Evolutionary conservation across 2,329 filamentous ascomycete species (phyloP).

Genomic region (Aspergillus hiratsukae): DNA sequence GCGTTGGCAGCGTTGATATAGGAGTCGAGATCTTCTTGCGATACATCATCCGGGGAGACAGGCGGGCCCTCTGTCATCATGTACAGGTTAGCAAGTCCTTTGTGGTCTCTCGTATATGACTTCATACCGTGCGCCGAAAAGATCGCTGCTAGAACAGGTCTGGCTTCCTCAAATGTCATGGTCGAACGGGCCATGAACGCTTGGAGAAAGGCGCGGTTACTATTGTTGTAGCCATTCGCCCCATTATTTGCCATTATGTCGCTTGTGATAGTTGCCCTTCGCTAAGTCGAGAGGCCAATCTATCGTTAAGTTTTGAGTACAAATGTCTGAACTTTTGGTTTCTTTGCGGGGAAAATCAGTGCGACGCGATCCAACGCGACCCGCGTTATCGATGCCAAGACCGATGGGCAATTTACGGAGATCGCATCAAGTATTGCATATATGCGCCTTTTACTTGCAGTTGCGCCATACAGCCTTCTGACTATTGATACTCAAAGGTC

Average conservation of each 20-base stretch:
- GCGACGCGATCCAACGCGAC: conserved; percentile 12
- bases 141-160: conserved; percentile 71
- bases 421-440: not conserved
- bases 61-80: conserved; percentile 39
- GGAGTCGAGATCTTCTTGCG: conserved; percentile 60
- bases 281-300: not conserved
- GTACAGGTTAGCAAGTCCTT: not conserved
- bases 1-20: conserved; percentile 68
- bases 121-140: conserved; percentile 54
- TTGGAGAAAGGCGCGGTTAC: conserved; percentile 85
- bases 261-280: not conserved
- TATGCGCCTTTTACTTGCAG: not conserved
- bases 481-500: not conserved
- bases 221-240: conserved; percentile 51
- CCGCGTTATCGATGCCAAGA: conserved; percentile 11
- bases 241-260: conserved; percentile 14
- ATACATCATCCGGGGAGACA: conserved; percentile 59
- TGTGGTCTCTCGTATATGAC: not conserved
- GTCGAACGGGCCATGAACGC: conserved; percentile 74
- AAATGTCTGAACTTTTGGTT: not conserved
- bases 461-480: not conserved
- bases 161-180: conserved; percentile 70
- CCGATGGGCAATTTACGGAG: not conserved
- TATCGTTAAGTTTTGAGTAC: not conserved
- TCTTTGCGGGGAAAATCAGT: not conserved